Evolutionary conservation across 2,329 filamentous ascomycete genomes (phyloP).

Genomic region (Ascosphaera acerosa): DNA sequence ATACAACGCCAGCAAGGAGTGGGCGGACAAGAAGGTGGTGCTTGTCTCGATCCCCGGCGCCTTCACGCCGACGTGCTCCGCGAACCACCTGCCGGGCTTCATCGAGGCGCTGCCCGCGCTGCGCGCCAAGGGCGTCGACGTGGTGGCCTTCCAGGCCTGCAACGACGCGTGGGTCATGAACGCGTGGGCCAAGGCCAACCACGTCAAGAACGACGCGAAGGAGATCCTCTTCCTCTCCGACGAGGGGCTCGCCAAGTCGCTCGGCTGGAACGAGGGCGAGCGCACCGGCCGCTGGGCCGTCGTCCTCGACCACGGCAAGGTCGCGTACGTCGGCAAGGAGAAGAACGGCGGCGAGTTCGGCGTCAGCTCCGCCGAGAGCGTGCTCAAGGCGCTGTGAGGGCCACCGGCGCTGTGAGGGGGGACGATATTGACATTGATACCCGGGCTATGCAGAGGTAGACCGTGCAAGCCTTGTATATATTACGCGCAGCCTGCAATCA

Average conservation of each 20-base stretch:
- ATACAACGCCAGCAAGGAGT: constrained; percentile 59
- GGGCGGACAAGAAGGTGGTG: constrained; percentile 44
- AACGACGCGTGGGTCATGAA: constrained; percentile 78
- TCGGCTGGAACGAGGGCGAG: constrained; percentile 52
- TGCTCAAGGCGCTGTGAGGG: neutral
- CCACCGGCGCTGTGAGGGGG: constrained; percentile 11
- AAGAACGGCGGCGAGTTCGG: constrained; percentile 9
- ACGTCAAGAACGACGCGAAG: constrained; percentile 45
- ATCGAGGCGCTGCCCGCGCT: constrained; percentile 44
- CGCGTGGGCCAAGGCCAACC: constrained; percentile 75
- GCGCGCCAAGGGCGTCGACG: constrained; percentile 57
- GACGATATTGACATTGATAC: constrained; percentile 20
- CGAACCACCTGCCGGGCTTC: constrained; percentile 58
- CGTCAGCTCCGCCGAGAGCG: constrained; percentile 5
- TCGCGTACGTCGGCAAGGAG: constrained; percentile 58
- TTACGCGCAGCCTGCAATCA: no score
- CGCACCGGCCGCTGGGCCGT: constrained; percentile 59
- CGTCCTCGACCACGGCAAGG: constrained; percentile 59
- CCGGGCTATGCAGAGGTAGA: neutral
- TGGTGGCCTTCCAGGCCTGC: constrained; percentile 55
- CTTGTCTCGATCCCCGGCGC: constrained; percentile 46
- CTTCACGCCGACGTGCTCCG: constrained; percentile 72
- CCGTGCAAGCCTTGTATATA: no score
- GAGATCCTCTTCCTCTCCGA: constrained; percentile 58
- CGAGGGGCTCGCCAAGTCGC: constrained; percentile 46